Conservation (phyloP, 176 grass and related monocot species). For the Phoenix roebelenii region DNA sequence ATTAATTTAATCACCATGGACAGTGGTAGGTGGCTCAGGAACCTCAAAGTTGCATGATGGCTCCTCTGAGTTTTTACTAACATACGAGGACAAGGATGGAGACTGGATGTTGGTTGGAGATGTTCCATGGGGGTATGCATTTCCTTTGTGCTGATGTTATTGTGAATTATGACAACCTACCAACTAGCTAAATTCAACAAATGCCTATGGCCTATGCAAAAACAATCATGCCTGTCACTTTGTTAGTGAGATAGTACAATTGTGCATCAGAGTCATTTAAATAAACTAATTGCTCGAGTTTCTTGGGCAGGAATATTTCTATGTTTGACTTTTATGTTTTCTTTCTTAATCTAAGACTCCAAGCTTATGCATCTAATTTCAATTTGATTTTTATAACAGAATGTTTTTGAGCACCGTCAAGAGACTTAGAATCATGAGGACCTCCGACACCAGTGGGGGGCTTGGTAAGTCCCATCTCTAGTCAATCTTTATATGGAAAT, state of each 20-base stretch:
- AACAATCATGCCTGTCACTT: no score
- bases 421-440: constrained; percentile 8
- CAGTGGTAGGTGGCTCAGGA: background rate
- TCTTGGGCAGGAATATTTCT: no score
- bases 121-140: constrained; percentile 5
- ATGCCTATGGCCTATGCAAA: background rate
- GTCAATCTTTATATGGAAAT: background rate
- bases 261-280: no score
- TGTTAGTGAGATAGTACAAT: no score
- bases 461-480: background rate
- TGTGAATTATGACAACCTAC: no score
- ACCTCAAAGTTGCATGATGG: constrained; percentile 1
- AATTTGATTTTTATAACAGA: background rate
- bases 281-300: no score
- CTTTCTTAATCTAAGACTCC: no score
- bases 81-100: constrained; percentile 5
- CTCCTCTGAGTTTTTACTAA: background rate
- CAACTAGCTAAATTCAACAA: no score
- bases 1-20: background rate
- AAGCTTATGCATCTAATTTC: background rate
- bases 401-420: constrained; percentile 1
- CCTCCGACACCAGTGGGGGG: background rate
- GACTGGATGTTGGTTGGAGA: constrained; percentile 10
- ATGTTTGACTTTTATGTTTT: no score
- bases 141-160: no score